Conservation (phyloP, 305 asterid species). For the Solanum hybrid region DNA sequence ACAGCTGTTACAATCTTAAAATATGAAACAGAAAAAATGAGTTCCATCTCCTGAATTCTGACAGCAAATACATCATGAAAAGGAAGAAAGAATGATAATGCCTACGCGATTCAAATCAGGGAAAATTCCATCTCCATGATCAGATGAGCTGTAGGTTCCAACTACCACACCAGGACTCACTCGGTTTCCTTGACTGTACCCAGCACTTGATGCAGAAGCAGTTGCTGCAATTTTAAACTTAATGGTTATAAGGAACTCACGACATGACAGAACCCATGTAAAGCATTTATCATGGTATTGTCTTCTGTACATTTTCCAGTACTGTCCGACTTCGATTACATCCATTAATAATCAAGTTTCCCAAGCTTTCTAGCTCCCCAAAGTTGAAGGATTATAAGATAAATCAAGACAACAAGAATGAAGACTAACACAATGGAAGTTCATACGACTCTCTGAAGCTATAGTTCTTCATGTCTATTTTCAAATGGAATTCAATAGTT, state of each 20-base stretch:
- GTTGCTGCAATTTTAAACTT: conserved; percentile 34
- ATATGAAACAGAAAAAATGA: conserved; percentile 1
- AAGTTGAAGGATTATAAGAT: neutral
- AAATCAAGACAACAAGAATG: neutral
- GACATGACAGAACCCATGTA: neutral
- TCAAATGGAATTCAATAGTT: neutral
- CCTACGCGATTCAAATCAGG: conserved; percentile 77
- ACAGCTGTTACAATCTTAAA: conserved; percentile 70
- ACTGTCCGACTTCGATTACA: neutral
- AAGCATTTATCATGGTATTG: neutral
- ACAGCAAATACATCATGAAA: neutral
- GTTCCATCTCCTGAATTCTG: neutral
- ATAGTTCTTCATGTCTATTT: neutral
- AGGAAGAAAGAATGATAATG: neutral
- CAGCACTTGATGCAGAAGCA: conserved; percentile 46
- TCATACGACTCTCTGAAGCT: neutral
- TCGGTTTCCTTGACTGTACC: conserved; percentile 32
- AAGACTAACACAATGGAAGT: neutral
- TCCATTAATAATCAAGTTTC: neutral
- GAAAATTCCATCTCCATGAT: conserved; percentile 69
- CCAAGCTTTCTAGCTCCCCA: neutral
- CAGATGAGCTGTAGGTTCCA: conserved; percentile 78
- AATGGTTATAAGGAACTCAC: neutral
- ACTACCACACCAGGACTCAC: conserved; percentile 58
- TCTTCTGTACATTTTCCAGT: neutral